Evolutionary conservation across 2,329 filamentous ascomycete genomes (phyloP), one percentile per base, ranked within the genome.

Genomic region (Karstenula rhodostoma): DNA sequence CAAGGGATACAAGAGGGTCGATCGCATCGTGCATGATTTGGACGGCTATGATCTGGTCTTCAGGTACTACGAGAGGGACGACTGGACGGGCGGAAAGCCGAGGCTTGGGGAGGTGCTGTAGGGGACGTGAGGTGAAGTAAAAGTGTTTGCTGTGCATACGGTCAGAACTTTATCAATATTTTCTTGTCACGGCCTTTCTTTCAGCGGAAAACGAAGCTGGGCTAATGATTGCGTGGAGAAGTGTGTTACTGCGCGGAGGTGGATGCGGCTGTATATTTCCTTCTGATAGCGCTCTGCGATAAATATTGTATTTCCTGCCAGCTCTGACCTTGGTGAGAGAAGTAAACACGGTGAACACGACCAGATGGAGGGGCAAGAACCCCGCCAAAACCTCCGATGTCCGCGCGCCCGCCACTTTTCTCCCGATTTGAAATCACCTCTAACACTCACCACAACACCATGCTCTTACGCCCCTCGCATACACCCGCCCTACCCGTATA

Each of bases 21-120:
- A 99, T 78, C 90, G 94, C 57, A 97, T 99, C 67, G 93, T 99
- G 53, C 95, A 99, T 78, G 94, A 98, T 73, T 89, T 99, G 70
- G 94, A 99, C 74, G 95, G 96, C 56, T 99, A 99, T 75, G 94
- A 98, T 77, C 84, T 99, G 40, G 90, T 99, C 48, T 99, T 99
- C 82, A 88, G 94, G 60, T 97, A 96, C 84, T 99, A 96, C 75
- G 94, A 98, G 82, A 88, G 92, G 61, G 88, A 96, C 67, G 94
- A 91, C 71, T 98, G 87, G 86, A 85, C 85, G 77, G 87, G 87
- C 56, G 87, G 87, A 64, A 84, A 84, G 66, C 87, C 87, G 49
- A 81, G 87, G 70, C 77, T 90, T 73, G 87, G 87, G 40, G 87
- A 89, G 78, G 51, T 64, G 3, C 7, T 27, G 5, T 55, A 46